These are phyloP conservation scores for Trichoderma oligosporum DNA, from an alignment of 2,329 filamentous ascomycete genomes.

Conservation along the genomic window DNA sequence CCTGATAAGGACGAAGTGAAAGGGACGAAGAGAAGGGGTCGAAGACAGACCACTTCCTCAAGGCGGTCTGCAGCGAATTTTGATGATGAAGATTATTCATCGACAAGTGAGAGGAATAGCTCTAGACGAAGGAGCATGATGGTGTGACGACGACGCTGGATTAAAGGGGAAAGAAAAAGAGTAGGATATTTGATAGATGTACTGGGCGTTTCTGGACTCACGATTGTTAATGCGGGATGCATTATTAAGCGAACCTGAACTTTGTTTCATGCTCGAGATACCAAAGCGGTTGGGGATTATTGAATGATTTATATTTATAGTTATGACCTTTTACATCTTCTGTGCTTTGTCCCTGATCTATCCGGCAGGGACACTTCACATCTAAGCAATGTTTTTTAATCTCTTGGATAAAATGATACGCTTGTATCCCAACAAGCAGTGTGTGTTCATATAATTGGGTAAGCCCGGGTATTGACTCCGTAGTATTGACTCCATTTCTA, in stretches of 20 bases:
- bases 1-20: constrained; percentile 30
- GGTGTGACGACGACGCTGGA: constrained; percentile 37
- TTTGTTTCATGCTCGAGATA: constrained; percentile 35
- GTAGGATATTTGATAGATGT: constrained; percentile 25
- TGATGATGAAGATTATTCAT: constrained; percentile 34
- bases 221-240: constrained; percentile 21
- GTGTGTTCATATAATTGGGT: constrained; percentile 6
- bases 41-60: constrained; percentile 35
- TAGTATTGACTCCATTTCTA: constrained; percentile 28
- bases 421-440: neutral
- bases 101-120: constrained; percentile 30
- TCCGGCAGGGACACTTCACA: constrained; percentile 20
- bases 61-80: constrained; percentile 40
- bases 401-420: constrained; percentile 13
- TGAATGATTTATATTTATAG: constrained; percentile 33
- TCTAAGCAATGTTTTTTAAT: constrained; percentile 20
- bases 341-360: constrained; percentile 23
- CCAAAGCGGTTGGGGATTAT: constrained; percentile 35
- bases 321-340: constrained; percentile 13
- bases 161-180: constrained; percentile 22
- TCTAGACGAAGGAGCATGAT: constrained; percentile 57
- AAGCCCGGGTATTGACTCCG: constrained; percentile 30
- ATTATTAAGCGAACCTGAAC: constrained; percentile 28
- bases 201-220: constrained; percentile 30
- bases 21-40: constrained; percentile 26